Base-by-base conservation (phyloP, 2,329 filamentous ascomycete species). In the Aureobasidium subglaciale region DNA sequence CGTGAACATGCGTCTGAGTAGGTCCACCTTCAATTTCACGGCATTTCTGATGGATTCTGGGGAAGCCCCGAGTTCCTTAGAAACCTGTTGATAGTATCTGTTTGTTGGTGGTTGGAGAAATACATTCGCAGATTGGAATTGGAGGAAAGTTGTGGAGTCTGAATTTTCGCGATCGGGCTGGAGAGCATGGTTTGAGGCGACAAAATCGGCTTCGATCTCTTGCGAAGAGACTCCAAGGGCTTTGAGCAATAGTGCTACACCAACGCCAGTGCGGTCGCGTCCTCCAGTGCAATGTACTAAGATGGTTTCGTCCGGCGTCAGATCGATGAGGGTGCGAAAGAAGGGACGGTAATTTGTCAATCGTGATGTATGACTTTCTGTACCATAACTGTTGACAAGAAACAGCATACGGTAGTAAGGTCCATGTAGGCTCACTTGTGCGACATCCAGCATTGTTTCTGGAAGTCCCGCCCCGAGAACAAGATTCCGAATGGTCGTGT, bases 1-100 rank as follows among this genome's bases (percentile, higher is more conserved):
- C 20, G 11, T 22, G 4, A 41, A 41, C 20, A 25, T 41, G 15
- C 20, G 37, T 24, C 37, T 41, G 8, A 41, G 20, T 56, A 63
- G 62, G 54, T 68, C 64, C 46, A 67, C 20, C 11, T 13, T 65
- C 25, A 68, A 67, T 32, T 60, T 59, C 27, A 61, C 54, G 43
- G 64, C 67, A 52, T 68, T 63, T 18, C 66, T 50, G 48, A 69
- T 71, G 11, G 63, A 63, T 58, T 70, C 68, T 18, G 68, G 59
- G 2, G 67, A 67, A 42, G 69, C 66, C 30, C 68, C 61, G 4
- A 69, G 60, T 40, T 64, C 59, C 41, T 64, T 61, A 6, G 61
- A 52, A 7, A 66, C 42, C 34, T 9, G 37, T n/a, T 25, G 37
- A 15, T 41, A 42, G 40, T 42, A 27, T 27, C 27, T 27, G 40